Evolutionary conservation across 2,329 filamentous ascomycete genomes (phyloP), one percentile per base, ranked within the genome.

Genomic region (Xylariaceae sp.): DNA sequence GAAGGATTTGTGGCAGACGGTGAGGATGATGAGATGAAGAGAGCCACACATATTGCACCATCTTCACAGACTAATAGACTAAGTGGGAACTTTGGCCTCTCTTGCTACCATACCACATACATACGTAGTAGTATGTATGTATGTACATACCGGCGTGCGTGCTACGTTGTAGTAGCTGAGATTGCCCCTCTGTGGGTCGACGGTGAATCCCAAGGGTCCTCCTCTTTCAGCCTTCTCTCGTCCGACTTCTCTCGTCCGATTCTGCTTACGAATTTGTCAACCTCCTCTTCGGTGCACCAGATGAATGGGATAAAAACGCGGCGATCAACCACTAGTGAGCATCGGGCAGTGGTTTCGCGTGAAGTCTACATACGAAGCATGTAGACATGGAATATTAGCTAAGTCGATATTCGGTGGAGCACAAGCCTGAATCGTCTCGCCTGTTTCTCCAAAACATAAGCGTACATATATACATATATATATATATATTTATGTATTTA

Each of bases 11-110:
- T 52, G 49, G 54, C 41, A 51, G 49, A 56, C 42, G 51, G 50
- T 50, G 48, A 58, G 49, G 46, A 49, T 43, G n/a, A 48, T 54
- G 26, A 59, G 53, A 62, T 55, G 52, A 59, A 61, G 50, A 53
- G 49, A 51, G 54, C 40, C 20, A 49, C 23, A 51, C 32, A 46
- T 52, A 37, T 52, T 46, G 49, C 49, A 45, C 23, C 49, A 40
- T 53, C 47, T 52, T 20, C 46, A 50, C 56, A 51, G 48, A 50
- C 52, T 45, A 59, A 50, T 54, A 51, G 48, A 50, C 52, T 45
- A 59, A 58, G 59, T 60, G 59, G 61, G 56, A 48, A 48, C 50
- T 21, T 57, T 54, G 52, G 59, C 42, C 47, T 44, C 52, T 61
- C 50, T 52, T 56, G 46, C 56, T 29, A 49, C 45, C 55, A n/a